Base-by-base conservation (phyloP, 805 yeast species). In the Nakazawaea peltata region DNA sequence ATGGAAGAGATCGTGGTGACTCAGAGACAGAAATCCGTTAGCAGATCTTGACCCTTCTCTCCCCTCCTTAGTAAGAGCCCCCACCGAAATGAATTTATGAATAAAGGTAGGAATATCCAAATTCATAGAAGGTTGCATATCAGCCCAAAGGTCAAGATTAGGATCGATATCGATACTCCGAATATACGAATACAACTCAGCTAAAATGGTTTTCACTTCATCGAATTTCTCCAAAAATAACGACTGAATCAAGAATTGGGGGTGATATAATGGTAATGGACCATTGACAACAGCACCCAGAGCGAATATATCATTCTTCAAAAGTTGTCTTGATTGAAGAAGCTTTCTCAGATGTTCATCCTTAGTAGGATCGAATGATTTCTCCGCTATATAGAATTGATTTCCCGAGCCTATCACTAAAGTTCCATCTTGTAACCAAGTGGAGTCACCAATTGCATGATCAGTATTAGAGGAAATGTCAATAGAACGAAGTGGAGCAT, bases 341-440 rank as follows among this genome's bases (percentile, higher is more conserved):
- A 80, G 71, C 37, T 63, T 58, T 22, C 63, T 59, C 3, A 81
- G 71, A 31, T 71, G 60, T 12, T 59, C 58, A 48, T 77, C 82
- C 13, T 58, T 50, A 6, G 39, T 35, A 14, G 71, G 50, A 50
- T 83, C 81, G 22, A 86, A 54, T 4, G 62, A 50, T 47, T 82
- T 78, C 50, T 86, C 94, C 40, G 83, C 83, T 24, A 88, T 67
- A 47, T 83, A 87, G 31, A 88, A 68, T 51, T 88, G 97, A 54
- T 88, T 88, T 0, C 97, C 97, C 12, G 90, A 67, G 3, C 92
- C 96, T 38, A 85, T 74, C 1, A 83, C 88, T 36, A 88, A 66
- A 13, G 77, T 70, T 1, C 94, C 95, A 47, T 79, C 76, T 32
- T 71, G 67, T 43, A 90, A 61, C 97, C 97, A 90, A 11, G 81